Base-by-base conservation (phyloP, 2,329 filamentous ascomycete species). In the Claviceps africana region DNA sequence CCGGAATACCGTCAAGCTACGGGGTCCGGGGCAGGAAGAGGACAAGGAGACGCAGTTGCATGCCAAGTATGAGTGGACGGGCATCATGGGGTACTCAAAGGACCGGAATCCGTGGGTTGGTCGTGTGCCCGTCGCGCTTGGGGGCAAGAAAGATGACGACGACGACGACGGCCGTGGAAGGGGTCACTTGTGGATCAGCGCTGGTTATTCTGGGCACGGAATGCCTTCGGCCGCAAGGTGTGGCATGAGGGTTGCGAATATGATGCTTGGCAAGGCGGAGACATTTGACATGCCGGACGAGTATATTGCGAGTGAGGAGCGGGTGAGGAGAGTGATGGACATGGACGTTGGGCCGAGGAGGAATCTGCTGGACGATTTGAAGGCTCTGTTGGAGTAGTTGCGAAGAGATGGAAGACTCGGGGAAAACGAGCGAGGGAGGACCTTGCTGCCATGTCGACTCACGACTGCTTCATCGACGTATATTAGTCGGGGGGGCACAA, bases 31-130 rank as follows among this genome's bases (percentile, higher is more conserved):
- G 4, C 51, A 58, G n/a, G 62, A 64, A 8, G 70, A 72, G 25
- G 11, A 47, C 37, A 65, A 67, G 39, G 62, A 72, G 25, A 25
- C 25, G 33, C 67, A 72, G 45, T 65, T 86, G 21, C 61, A 67
- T 22, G 73, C 77, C 10, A 67, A 75, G 31, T 79, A 76, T 62
- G 80, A 86, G 62, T 91, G 86, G 86, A 86, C 83, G 1, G 86
- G 86, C 0, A 85, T 89, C 58, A 90, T 89, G 86, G 86, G 83
- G 0, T 89, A 81, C 65, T 81, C 78, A 31, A 70, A 80, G 7
- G 86, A 90, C 62, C 70, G 75, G 0, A 65, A 75, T 49, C 85
- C 86, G 0, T 89, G 82, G 81, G 82, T 90, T 2, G 86, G 86
- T 0, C 66, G 69, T 10, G 77, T 89, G n/a, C 81, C 82, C 0